Conservation (phyloP, 176 grass and related monocot species). For the Coix lacrymajobi region DNA sequence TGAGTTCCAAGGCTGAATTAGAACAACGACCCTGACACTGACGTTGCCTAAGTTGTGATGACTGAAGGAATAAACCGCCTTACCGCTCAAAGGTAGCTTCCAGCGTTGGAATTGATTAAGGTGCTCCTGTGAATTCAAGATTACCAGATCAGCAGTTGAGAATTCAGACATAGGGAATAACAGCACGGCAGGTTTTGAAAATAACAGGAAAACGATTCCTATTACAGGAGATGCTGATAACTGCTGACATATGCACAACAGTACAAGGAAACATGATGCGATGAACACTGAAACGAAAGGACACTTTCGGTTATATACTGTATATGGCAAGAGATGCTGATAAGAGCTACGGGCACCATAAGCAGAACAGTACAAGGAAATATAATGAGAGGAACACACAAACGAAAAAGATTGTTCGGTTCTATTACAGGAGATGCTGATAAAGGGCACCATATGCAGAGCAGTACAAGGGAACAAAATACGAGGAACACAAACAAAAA, state of each 20-base stretch:
- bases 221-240: background rate
- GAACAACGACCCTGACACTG: background rate
- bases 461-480: background rate
- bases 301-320: background rate
- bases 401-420: background rate
- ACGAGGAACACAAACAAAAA: background rate
- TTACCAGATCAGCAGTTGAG: background rate
- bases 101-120: too few relatives aligned
- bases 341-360: background rate
- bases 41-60: background rate
- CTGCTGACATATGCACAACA: background rate
- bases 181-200: background rate
- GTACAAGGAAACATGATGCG: background rate
- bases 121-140: slow-evolving; percentile 7
- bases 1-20: background rate
- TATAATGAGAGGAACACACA: background rate
- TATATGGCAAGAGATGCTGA: background rate
- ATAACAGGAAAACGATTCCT: background rate
- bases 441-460: background rate
- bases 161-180: background rate
- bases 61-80: background rate
- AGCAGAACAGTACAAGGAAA: background rate
- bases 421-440: background rate
- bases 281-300: background rate
- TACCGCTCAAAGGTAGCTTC: slow-evolving; percentile 1